phyloP scores from a whole-genome alignment of 2,329 filamentous ascomycete genomes.

The Penicillium sp. region DNA sequence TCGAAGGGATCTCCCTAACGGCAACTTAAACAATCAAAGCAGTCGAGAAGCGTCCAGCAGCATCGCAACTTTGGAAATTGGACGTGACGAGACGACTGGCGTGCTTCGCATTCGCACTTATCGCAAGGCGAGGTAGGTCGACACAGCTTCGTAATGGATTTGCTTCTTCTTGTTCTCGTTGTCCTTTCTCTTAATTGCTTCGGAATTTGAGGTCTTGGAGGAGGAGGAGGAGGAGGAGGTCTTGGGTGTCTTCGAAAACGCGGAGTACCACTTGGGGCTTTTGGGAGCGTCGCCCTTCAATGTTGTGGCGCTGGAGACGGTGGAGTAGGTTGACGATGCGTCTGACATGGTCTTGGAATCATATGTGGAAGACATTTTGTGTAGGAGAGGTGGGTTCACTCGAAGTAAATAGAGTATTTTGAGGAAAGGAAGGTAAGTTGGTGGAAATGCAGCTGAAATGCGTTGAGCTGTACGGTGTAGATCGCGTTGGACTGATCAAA shows the following conservation, averaged over 20 bases:
- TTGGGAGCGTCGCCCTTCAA: slow-evolving; percentile 20
- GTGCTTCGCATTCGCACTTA: slow-evolving; percentile 9
- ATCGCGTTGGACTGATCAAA: neutral
- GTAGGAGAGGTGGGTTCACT: neutral
- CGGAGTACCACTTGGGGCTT: slow-evolving; percentile 24
- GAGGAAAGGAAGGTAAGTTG: neutral
- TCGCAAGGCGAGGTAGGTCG: slow-evolving; percentile 25
- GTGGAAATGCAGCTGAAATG: neutral
- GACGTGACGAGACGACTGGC: neutral
- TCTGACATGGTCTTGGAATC: slow-evolving; percentile 12
- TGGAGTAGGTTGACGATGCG: slow-evolving; percentile 25
- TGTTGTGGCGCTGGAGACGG: slow-evolving; percentile 27
- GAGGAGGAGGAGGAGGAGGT: neutral
- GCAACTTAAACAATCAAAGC: neutral
- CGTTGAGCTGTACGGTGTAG: neutral
- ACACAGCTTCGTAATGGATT: slow-evolving; percentile 25
- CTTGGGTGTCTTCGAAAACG: slow-evolving; percentile 11
- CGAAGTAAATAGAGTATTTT: neutral
- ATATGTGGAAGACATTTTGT: slow-evolving; percentile 17
- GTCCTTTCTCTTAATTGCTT: neutral
- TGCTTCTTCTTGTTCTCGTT: slow-evolving; percentile 10
- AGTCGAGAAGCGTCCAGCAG: neutral
- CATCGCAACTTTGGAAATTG: neutral
- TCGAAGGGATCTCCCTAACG: neutral
- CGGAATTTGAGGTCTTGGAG: slow-evolving; percentile 2